Evolutionary conservation across 495 filamentous ascomycete genomes (phyloP).

Genomic region (Polyplosphaeria fusca): DNA sequence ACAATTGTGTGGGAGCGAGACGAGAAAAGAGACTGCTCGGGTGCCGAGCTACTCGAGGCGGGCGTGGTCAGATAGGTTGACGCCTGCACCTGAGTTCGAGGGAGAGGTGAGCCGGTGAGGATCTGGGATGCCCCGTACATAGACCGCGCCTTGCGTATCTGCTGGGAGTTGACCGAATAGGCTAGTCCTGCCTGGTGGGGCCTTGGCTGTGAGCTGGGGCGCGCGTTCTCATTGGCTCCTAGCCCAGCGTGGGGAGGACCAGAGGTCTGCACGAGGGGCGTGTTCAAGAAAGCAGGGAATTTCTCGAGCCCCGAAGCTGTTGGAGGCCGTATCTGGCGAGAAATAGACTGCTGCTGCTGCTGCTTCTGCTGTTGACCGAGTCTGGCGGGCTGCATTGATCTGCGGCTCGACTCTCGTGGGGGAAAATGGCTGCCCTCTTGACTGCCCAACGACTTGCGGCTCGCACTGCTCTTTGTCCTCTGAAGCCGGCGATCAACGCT

Average conservation of each 20-base stretch:
- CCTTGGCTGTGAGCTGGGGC: conserved; percentile 25
- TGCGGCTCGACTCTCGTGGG: conserved; percentile 25
- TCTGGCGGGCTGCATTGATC: conserved; percentile 12
- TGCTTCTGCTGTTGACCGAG: no score
- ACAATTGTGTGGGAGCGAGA: background rate
- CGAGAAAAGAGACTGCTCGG: conserved; percentile 4
- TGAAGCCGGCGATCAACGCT: conserved; percentile 6
- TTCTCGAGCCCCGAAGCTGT: conserved; percentile 8
- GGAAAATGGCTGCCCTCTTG: conserved; percentile 34
- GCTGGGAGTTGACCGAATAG: conserved; percentile 15
- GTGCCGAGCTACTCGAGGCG: conserved; percentile 10
- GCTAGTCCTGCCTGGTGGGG: conserved; percentile 8
- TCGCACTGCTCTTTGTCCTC: conserved; percentile 26
- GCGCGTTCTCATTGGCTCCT: conserved; percentile 24
- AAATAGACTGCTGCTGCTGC: background rate
- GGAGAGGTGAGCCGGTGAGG: conserved; percentile 29
- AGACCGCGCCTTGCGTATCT: conserved; percentile 32
- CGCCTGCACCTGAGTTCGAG: conserved; percentile 19
- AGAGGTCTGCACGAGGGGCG: background rate
- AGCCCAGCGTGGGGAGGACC: conserved; percentile 6
- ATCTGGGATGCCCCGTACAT: conserved; percentile 34
- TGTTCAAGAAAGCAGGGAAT: conserved; percentile 6
- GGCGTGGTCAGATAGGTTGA: conserved; percentile 22
- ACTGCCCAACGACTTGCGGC: conserved; percentile 21
- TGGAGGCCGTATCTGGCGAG: conserved; percentile 1